Evolutionary conservation across 2,329 filamentous ascomycete species (phyloP).

Genomic region (Colletotrichum trifolii): DNA sequence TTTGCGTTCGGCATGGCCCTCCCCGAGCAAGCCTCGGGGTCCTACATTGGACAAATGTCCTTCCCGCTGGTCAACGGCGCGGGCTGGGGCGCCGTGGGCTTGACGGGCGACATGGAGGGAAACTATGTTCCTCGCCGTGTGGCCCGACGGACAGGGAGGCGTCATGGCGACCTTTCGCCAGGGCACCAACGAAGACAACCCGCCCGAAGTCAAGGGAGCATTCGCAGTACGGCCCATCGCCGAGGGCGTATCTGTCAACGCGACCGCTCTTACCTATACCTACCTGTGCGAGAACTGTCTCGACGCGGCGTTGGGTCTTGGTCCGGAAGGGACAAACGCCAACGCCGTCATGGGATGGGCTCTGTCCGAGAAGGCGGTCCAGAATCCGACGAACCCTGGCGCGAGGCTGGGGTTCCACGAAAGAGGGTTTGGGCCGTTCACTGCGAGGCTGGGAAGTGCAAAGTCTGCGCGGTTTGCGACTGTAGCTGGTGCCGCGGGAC

Average conservation of each 20-base stretch:
- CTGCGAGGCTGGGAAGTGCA: slow-evolving; percentile 46
- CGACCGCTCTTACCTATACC: slow-evolving; percentile 55
- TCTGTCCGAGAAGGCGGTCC: slow-evolving; percentile 41
- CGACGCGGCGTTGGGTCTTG: slow-evolving; percentile 43
- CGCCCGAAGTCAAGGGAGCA: slow-evolving; percentile 53
- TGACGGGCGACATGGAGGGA: slow-evolving; percentile 57
- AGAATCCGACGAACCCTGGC: slow-evolving; percentile 40
- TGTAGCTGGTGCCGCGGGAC: slow-evolving; percentile 53
- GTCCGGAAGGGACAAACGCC: slow-evolving; percentile 39
- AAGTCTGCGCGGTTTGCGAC: slow-evolving; percentile 50
- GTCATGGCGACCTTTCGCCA: slow-evolving; percentile 57
- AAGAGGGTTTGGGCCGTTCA: slow-evolving; percentile 44
- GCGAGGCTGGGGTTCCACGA: slow-evolving; percentile 46
- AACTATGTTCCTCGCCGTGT: slow-evolving; percentile 57
- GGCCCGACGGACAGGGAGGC: slow-evolving; percentile 51
- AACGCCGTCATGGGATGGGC: slow-evolving; percentile 51
- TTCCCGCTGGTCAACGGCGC: slow-evolving; percentile 51
- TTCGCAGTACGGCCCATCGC: slow-evolving; percentile 54
- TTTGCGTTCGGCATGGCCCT: slow-evolving; percentile 57
- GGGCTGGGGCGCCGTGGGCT: slow-evolving; percentile 58
- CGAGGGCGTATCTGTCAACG: slow-evolving; percentile 55
- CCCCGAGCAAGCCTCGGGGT: slow-evolving; percentile 44
- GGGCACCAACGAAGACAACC: slow-evolving; percentile 55
- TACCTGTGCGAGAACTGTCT: slow-evolving; percentile 56
- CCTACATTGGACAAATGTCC: slow-evolving; percentile 60